A percentile compares a stretch with the other conserved stretches of the same genome.
Evolutionary conservation across 2,329 filamentous ascomycete species (phyloP).

Genomic region (Ophiobolus disseminans): DNA sequence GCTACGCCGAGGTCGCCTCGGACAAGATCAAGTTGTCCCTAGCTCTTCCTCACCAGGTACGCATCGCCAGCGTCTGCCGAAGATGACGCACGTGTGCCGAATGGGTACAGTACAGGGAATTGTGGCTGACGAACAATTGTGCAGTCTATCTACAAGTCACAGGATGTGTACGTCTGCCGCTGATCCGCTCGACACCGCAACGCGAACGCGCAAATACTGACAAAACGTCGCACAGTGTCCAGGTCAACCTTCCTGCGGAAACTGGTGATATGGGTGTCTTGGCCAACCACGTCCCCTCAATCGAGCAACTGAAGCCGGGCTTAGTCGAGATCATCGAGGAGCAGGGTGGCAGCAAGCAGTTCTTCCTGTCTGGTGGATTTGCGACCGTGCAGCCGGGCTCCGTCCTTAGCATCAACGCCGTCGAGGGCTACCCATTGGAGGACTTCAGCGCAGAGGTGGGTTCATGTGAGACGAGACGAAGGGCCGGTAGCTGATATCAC

Average conservation of each 20-base stretch:
- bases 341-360: slow-evolving; percentile 88
- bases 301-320: slow-evolving; percentile 98
- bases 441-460: slow-evolving; percentile 86
- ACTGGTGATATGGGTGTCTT: slow-evolving; percentile 99
- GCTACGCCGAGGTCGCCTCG: slow-evolving; percentile 71
- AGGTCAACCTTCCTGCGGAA: slow-evolving; percentile 98
- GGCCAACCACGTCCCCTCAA: slow-evolving; percentile 97
- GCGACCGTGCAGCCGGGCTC: slow-evolving; percentile 97
- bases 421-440: slow-evolving; percentile 92
- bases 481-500: slow-evolving; percentile 18
- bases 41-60: slow-evolving; percentile 97
- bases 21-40: slow-evolving; percentile 93
- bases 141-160: slow-evolving; percentile 73
- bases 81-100: slow-evolving; percentile 6
- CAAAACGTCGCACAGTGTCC: slow-evolving; percentile 67
- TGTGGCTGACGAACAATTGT: slow-evolving; percentile 32
- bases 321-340: slow-evolving; percentile 96
- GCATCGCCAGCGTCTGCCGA: slow-evolving; percentile 43
- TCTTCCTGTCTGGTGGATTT: slow-evolving; percentile 98
- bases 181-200: slow-evolving; percentile 33
- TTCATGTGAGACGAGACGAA: background rate
- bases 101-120: background rate
- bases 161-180: slow-evolving; percentile 69
- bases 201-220: slow-evolving; percentile 39
- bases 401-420: slow-evolving; percentile 94